Percentiles rank a stretch among this genome's conserved stretches.
Conservation (phyloP, 225 moss, liverwort and hornwort genomes). For the Marchantia paleacea region DNA sequence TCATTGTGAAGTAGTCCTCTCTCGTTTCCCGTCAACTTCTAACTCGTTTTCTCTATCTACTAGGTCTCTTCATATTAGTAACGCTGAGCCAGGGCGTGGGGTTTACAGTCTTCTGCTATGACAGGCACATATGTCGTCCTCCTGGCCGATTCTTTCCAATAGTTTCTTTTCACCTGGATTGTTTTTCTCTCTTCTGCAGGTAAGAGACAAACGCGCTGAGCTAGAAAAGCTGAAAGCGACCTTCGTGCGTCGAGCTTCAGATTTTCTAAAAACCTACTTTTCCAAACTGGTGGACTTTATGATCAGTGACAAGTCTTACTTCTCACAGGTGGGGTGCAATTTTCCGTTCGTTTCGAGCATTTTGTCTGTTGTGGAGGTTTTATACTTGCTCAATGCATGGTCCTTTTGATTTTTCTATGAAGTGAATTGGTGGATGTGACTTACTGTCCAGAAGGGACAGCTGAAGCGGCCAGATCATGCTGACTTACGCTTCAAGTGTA, state of each 20-base stretch:
- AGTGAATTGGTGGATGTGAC: background rate
- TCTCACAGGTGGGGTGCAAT: conserved; percentile 63
- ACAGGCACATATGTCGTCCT: no score
- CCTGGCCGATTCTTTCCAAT: no score
- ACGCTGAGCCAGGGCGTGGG: no score
- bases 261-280: conserved; percentile 89
- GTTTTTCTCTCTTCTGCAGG: conserved; percentile 44
- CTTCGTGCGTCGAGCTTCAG: conserved; percentile 93
- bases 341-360: background rate
- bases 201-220: conserved; percentile 90
- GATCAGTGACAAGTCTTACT: conserved; percentile 95
- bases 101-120: no score
- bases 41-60: no score
- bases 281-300: conserved; percentile 95
- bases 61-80: no score
- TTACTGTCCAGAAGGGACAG: conserved; percentile 64
- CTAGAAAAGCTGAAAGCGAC: conserved; percentile 87
- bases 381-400: background rate
- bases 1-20: no score
- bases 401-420: background rate
- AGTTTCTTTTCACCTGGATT: background rate
- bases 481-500: conserved; percentile 94
- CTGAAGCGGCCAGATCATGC: conserved; percentile 99
- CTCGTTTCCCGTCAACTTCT: no score
- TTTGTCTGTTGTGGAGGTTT: background rate